These are phyloP conservation scores for Betula pendula DNA, from an alignment of 306 rosid species.

Conservation along the genomic window DNA sequence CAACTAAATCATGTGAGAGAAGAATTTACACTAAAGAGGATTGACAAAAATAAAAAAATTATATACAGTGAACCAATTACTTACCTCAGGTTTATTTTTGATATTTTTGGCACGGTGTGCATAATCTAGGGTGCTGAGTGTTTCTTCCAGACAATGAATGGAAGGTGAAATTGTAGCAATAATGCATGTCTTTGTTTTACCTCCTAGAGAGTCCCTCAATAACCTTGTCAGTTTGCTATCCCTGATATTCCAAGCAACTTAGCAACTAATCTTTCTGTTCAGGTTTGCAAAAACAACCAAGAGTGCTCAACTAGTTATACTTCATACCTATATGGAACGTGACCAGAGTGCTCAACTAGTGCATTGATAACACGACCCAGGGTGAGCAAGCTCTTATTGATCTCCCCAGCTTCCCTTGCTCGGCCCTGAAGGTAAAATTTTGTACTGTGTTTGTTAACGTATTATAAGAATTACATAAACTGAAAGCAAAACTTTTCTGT, in stretches of 20 bases:
- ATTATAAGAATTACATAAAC: not conserved
- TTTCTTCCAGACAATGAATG: constrained; percentile 97
- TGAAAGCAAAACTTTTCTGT: not conserved
- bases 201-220: constrained; percentile 96
- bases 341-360: constrained; percentile 98
- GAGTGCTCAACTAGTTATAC: constrained; percentile 6
- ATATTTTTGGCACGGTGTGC: constrained; percentile 99
- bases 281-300: constrained; percentile 1
- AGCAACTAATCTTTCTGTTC: constrained; percentile 17
- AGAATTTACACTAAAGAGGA: not conserved
- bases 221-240: constrained; percentile 96
- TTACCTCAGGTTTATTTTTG: constrained; percentile 99
- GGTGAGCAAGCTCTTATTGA: constrained; percentile 93
- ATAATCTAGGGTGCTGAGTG: constrained; percentile 95
- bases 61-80: constrained; percentile 26
- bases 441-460: not conserved
- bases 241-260: constrained; percentile 53
- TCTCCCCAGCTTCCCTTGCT: constrained; percentile 99
- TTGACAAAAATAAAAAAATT: constrained; percentile 11
- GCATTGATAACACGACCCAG: constrained; percentile 98
- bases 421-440: constrained; percentile 61
- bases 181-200: constrained; percentile 98
- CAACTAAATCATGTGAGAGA: not conserved
- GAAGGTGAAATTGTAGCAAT: constrained; percentile 98
- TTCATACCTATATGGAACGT: constrained; percentile 87